Evolutionary conservation across 257 asterid species (phyloP).

Genomic region (Lithospermum erythrorhizon): DNA sequence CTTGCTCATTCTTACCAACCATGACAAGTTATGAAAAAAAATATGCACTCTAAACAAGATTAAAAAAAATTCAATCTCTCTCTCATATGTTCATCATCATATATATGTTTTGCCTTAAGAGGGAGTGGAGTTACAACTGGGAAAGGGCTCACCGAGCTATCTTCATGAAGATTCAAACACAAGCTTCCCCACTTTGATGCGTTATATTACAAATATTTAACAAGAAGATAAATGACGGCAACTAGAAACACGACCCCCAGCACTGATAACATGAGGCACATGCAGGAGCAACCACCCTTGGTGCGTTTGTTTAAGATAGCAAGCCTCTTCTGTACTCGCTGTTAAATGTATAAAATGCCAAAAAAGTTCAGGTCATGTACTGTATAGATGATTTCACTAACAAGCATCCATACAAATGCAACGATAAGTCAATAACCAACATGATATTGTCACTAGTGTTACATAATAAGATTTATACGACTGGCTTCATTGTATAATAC

Average conservation of each 20-base stretch:
- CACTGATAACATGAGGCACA: slow-evolving; percentile 50
- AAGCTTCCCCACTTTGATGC: neutral
- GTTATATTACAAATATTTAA: slow-evolving; percentile 55
- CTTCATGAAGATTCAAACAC: neutral
- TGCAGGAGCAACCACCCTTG: slow-evolving; percentile 89
- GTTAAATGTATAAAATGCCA: slow-evolving; percentile 7
- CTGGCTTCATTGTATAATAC: no score
- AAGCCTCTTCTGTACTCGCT: slow-evolving; percentile 75
- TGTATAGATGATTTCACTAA: neutral
- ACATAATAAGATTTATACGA: no score
- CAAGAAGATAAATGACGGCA: slow-evolving; percentile 49
- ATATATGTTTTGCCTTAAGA: no score
- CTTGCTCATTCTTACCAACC: no score
- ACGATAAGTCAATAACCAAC: neutral
- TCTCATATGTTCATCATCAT: no score
- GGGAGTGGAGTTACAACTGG: no score
- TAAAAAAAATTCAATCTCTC: no score
- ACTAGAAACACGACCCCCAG: slow-evolving; percentile 55
- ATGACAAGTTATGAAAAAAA: no score
- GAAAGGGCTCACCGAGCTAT: no score
- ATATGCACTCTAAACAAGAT: no score
- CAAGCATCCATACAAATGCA: no score
- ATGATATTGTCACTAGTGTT: neutral
- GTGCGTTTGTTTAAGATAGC: slow-evolving; percentile 64
- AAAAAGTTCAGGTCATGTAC: neutral